Conservation (phyloP, 2,329 filamentous ascomycete species). For the Cladosporium sp. region DNA sequence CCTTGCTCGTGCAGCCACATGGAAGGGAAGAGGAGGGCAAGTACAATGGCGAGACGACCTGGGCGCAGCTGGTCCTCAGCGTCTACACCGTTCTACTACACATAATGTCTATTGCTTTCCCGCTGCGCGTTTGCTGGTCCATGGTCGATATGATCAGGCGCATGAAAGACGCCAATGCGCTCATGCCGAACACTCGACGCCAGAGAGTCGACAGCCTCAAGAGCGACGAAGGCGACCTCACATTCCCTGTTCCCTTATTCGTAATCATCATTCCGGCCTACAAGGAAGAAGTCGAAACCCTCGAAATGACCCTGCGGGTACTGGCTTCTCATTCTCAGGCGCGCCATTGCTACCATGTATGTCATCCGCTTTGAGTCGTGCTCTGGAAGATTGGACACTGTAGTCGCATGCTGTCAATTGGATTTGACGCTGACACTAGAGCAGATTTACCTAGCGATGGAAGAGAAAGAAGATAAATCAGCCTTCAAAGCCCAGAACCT, state of each 20-base stretch:
- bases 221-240: conserved; percentile 19
- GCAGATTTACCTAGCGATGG: conserved; percentile 70
- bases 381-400: neutral
- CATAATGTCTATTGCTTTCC: conserved; percentile 59
- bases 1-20: conserved; percentile 26
- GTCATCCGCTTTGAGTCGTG: conserved; percentile 30
- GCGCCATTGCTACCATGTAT: conserved; percentile 63
- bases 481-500: conserved; percentile 60
- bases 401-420: no score
- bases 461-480: conserved; percentile 60
- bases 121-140: conserved; percentile 59
- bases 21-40: conserved; percentile 22
- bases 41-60: conserved; percentile 25
- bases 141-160: conserved; percentile 53
- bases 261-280: conserved; percentile 70
- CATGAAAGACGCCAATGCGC: conserved; percentile 21
- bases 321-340: conserved; percentile 64
- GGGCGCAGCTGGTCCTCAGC: conserved; percentile 26
- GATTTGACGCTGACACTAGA: conserved; percentile 13
- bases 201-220: conserved; percentile 17
- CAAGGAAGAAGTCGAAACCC: conserved; percentile 66
- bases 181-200: conserved; percentile 19
- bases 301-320: conserved; percentile 65
- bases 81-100: conserved; percentile 64
- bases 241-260: conserved; percentile 44